Evolutionary conservation across 2,329 filamentous ascomycete genomes (phyloP).

Genomic region (Fusarium sp.): DNA sequence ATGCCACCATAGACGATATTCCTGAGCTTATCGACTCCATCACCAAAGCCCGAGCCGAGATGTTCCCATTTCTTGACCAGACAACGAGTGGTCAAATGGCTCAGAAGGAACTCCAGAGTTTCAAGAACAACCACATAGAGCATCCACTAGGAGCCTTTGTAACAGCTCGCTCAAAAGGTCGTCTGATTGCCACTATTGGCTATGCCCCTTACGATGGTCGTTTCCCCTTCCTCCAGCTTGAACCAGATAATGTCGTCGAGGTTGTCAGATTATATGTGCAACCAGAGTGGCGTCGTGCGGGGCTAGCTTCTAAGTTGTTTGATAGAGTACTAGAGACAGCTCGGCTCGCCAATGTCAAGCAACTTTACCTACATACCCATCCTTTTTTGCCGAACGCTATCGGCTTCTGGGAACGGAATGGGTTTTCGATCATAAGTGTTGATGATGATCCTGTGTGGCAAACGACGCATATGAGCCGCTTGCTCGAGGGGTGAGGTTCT

Average conservation of each 20-base stretch:
- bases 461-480: conserved; percentile 47
- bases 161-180: conserved; percentile 23
- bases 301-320: conserved; percentile 46
- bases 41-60: conserved; percentile 42
- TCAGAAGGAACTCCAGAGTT: conserved; percentile 36
- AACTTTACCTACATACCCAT: conserved; percentile 49
- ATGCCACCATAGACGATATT: conserved; percentile 37
- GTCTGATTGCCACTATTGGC: conserved; percentile 45
- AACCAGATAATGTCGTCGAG: conserved; percentile 39
- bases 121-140: conserved; percentile 43
- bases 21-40: conserved; percentile 43
- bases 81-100: conserved; percentile 32
- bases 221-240: conserved; percentile 41
- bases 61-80: conserved; percentile 47
- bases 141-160: conserved; percentile 41
- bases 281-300: conserved; percentile 44
- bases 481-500: background rate
- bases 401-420: conserved; percentile 45
- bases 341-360: conserved; percentile 22
- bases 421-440: conserved; percentile 34
- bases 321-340: conserved; percentile 31
- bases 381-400: conserved; percentile 47
- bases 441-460: conserved; percentile 47
- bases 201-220: conserved; percentile 46
- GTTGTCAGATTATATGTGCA: conserved; percentile 48